A percentile compares a stretch with the other conserved stretches of the same genome.
Evolutionary conservation across 208 protist genomes (phyloP).

Genomic region (Acanthamoeba royreba): DNA sequence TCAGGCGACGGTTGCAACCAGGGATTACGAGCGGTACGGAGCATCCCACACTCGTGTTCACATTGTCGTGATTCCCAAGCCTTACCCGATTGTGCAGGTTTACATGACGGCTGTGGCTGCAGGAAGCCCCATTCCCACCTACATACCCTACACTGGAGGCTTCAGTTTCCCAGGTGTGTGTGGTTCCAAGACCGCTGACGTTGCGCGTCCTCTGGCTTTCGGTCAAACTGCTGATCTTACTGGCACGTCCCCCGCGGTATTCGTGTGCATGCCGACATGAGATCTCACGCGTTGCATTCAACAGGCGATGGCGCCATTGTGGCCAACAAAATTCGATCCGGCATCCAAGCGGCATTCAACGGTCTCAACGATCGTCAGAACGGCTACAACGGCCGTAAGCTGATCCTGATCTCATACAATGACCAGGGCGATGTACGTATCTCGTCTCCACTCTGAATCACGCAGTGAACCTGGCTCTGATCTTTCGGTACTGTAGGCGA

Average conservation of each 20-base stretch:
- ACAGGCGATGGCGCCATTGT: not conserved
- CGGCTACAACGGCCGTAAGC: not conserved
- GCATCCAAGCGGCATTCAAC: not conserved
- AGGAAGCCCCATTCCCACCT: too few relatives aligned
- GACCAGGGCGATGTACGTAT: not conserved
- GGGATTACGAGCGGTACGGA: not conserved
- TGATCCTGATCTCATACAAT: constrained; percentile 11
- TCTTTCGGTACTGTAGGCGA: too few relatives aligned
- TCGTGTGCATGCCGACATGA: not conserved
- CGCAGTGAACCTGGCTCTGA: too few relatives aligned
- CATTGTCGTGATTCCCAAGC: not conserved
- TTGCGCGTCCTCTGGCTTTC: not conserved
- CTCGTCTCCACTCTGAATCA: too few relatives aligned
- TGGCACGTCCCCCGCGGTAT: not conserved
- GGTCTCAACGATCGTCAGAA: not conserved
- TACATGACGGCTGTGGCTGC: too few relatives aligned
- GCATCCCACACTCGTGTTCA: not conserved
- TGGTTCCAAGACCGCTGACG: not conserved
- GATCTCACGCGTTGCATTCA: not conserved
- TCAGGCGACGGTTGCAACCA: not conserved
- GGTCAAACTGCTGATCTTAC: not conserved
- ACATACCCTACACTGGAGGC: not conserved
- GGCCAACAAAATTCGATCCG: not conserved
- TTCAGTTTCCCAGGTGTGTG: constrained; percentile 15
- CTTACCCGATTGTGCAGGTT: too few relatives aligned